Evolutionary conservation across 768 basidiomycete genomes (phyloP), one percentile per base, ranked within the genome.

Genomic region (Heimioporus sp.): DNA sequence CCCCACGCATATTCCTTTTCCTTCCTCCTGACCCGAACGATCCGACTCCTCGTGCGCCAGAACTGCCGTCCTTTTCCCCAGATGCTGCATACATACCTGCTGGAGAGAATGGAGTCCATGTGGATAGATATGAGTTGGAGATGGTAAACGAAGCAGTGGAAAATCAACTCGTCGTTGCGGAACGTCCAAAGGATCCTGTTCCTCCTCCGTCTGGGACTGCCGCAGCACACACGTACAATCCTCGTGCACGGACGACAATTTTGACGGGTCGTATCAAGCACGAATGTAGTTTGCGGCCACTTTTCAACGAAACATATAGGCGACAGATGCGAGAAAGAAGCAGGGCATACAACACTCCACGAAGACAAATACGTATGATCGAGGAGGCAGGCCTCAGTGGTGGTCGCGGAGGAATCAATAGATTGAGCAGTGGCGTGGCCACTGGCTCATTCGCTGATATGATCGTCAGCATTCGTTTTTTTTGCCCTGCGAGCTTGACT

Each of bases 71-170:
- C 32, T 72, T 70, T 24, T 49, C 61, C 11, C 54, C 56, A 5
- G 64, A 68, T 35, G 67, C 67, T 12, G 68, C 68, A 35, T 53
- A 66, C 48, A 66, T 68, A 40, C 66, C 68, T 11, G 42, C 55
- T 20, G 65, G 63, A 28, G 65, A 64, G 44, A 61, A 64, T 16
- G 65, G 63, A 6, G 24, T 66, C n/a, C 68, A 68, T 24, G 68
- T 70, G 5, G 87, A 88, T 61, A 80, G 84, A 67, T 98, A 92
- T 72, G 90, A 92, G 59, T 76, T 98, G 32, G 86, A 91, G 39
- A 91, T 96, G 82, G 83, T 92, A 39, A 87, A 91, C 55, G 86
- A 91, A 55, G 70, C 81, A 31, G 87, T 91, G 10, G 88, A 90
- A 60, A 94, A 93, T 71, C 86, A 92, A 68, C 79, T 90, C 51